Evolutionary conservation across 2,329 filamentous ascomycete genomes (phyloP).

Genomic region (Diplocarpon mali): DNA sequence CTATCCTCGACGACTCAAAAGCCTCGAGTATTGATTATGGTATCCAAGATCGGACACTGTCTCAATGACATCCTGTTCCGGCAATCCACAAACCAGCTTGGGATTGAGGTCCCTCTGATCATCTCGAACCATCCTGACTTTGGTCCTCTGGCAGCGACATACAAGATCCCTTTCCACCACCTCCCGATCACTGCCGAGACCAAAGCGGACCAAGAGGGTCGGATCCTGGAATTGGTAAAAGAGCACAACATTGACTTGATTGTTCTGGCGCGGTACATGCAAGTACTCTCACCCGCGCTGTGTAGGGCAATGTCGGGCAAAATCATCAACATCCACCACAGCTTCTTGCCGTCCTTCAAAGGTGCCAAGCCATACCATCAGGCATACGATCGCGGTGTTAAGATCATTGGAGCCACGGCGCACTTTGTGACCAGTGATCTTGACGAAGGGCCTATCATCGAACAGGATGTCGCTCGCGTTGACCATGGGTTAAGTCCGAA

Average conservation of each 20-base stretch:
- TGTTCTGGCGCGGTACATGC: slow-evolving; percentile 79
- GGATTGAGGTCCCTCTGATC: slow-evolving; percentile 64
- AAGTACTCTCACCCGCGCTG: slow-evolving; percentile 64
- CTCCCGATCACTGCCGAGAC: slow-evolving; percentile 71
- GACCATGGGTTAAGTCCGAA: slow-evolving; percentile 68
- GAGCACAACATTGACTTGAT: slow-evolving; percentile 65
- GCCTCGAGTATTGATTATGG: slow-evolving; percentile 74
- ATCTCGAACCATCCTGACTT: slow-evolving; percentile 77
- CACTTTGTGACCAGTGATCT: slow-evolving; percentile 80
- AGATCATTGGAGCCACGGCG: slow-evolving; percentile 78
- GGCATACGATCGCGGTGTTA: slow-evolving; percentile 75
- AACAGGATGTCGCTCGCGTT: slow-evolving; percentile 69
- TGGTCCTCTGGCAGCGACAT: slow-evolving; percentile 54
- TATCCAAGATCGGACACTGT: slow-evolving; percentile 80
- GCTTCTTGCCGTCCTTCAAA: slow-evolving; percentile 79
- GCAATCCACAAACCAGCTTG: slow-evolving; percentile 59
- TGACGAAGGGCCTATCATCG: slow-evolving; percentile 80
- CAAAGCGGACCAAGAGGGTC: slow-evolving; percentile 60
- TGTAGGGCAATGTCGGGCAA: slow-evolving; percentile 71
- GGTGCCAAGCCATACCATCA: slow-evolving; percentile 83
- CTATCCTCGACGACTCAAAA: slow-evolving; percentile 58
- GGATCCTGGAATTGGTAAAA: slow-evolving; percentile 59
- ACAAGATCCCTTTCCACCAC: slow-evolving; percentile 71
- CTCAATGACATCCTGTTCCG: slow-evolving; percentile 77
- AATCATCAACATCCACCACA: slow-evolving; percentile 90